Evolutionary conservation across 177 flowering plant genomes (phyloP), one percentile per base, ranked within the genome.

Genomic region (Vitis hybrid): DNA sequence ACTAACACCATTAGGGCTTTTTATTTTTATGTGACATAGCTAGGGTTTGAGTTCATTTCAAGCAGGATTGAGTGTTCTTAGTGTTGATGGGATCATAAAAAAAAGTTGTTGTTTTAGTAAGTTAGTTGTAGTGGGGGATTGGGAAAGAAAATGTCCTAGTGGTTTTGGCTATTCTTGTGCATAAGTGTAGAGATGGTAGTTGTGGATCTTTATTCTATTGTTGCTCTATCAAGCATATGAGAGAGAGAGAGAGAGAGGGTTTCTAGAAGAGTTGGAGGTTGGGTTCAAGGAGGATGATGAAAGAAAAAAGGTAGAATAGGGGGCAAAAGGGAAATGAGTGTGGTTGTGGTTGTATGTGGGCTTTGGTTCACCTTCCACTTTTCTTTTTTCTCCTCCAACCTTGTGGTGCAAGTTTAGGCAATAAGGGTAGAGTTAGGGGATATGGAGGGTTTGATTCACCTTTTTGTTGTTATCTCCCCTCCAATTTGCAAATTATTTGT

Each of bases 331-430:
- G 63, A 74, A 9, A 78, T 78, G 83, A 78, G 68, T 81, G 84
- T 79, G 80, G 86, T 82, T 82, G 84, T 80, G 82, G 84, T 79
- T 82, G 90, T 68, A 59, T 82, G 78, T 84, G 83, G 86, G 82
- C 84, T 83, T 86, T 78, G 85, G 84, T 83, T 87, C 85, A 82
- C 85, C 88, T 79, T 85, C 85, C 93, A 82, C 86, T 82, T 76
- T 72, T 80, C 39, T 51, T 67, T 69, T 50, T 56, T 70, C 20
- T 22, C 45, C 66, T 66, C 73, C 53, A 80, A 66, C 81, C 85
- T 86, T 84, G 79, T 79, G 83, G 79, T 83, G 70, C 80, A 84
- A 84, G 86, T 80, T 80, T 79, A 63, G 82, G 82, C 77, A 78
- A 79, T 55, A 61, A 61, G 20, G 70, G 69, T 57, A 69, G 79